Evolutionary conservation across 176 grass and related monocot genomes (phyloP), one percentile per base, ranked within the genome.

Genomic region (Juncus effusus): DNA sequence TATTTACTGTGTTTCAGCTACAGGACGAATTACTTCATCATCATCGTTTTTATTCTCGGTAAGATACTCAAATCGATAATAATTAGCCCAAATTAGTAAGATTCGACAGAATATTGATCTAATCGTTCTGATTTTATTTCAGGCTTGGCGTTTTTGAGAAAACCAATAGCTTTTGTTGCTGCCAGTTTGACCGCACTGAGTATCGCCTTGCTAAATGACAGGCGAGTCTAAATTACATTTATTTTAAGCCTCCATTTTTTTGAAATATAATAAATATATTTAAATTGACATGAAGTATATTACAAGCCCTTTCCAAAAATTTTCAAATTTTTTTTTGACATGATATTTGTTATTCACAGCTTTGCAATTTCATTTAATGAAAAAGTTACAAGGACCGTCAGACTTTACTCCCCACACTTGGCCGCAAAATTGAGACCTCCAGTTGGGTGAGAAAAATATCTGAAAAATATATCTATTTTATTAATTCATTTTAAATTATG

Each of bases 201-300:
- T 80, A 86, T 97, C 44, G 80, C 83, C 64, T 83, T 97, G 75
- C 85, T 97, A 38, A 97, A 97, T 78, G 94, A 97, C 54, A 92
- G 94, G 94, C 89, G 81, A 35, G 44, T 52, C 9, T 14, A 52
- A 28, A 8, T 13, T 14, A 41, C 38, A 12, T 38, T 64, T 4
- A 40, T 52, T 16, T 40, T 60, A 7, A 1, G 51, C 40, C n/a
- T 58, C 15, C 8, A 9, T 38, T 39, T 19, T 73, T 10, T 56
- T 35, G 51, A 69, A 41, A 57, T 3, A 60, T 50, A 16, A 50
- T 56, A 28, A 56, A 13, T n/a, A n/a, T n/a, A n/a, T n/a, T n/a
- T n/a, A n/a, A n/a, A n/a, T n/a, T n/a, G n/a, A n/a, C n/a, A n/a
- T n/a, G n/a, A n/a, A n/a, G n/a, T n/a, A n/a, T n/a, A n/a, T n/a